These are phyloP conservation scores for Talaromyces sp. DNA, from an alignment of 2,329 filamentous ascomycete genomes.

Conservation along the genomic window DNA sequence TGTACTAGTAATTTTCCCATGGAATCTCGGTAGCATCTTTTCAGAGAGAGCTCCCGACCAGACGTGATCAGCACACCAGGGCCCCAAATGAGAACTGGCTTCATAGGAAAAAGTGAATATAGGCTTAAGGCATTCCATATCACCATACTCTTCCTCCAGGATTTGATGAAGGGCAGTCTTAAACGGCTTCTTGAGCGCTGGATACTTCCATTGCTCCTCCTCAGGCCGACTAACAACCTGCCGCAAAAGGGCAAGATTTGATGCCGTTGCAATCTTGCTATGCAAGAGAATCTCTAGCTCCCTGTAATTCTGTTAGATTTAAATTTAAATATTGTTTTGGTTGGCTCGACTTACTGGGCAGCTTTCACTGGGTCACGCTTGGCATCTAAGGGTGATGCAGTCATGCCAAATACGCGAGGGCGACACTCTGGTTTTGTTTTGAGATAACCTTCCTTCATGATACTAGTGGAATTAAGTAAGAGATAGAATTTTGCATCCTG, in stretches of 20 bases:
- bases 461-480: slow-evolving; percentile 41
- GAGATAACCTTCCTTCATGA: slow-evolving; percentile 83
- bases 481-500: no score
- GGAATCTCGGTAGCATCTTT: slow-evolving; percentile 59
- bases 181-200: slow-evolving; percentile 51
- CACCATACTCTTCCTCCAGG: slow-evolving; percentile 53
- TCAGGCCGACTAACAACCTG: slow-evolving; percentile 58
- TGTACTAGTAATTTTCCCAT: slow-evolving; percentile 44
- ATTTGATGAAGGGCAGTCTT: slow-evolving; percentile 63
- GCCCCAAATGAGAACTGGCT: slow-evolving; percentile 66
- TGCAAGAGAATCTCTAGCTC: slow-evolving; percentile 75
- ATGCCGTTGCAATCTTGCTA: slow-evolving; percentile 76
- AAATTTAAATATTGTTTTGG: slow-evolving; percentile 9
- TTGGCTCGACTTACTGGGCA: slow-evolving; percentile 46
- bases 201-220: slow-evolving; percentile 58
- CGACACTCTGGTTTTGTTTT: slow-evolving; percentile 47
- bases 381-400: slow-evolving; percentile 87
- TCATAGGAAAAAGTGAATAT: slow-evolving; percentile 59
- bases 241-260: slow-evolving; percentile 57
- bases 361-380: slow-evolving; percentile 69
- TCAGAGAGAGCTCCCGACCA: slow-evolving; percentile 70
- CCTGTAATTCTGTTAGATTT: slow-evolving; percentile 24
- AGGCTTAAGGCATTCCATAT: slow-evolving; percentile 52
- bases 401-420: slow-evolving; percentile 92
- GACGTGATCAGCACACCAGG: slow-evolving; percentile 79